Evolutionary conservation across 108 stramenopile genomes (phyloP).

Genomic region (Skeletonema grethae): DNA sequence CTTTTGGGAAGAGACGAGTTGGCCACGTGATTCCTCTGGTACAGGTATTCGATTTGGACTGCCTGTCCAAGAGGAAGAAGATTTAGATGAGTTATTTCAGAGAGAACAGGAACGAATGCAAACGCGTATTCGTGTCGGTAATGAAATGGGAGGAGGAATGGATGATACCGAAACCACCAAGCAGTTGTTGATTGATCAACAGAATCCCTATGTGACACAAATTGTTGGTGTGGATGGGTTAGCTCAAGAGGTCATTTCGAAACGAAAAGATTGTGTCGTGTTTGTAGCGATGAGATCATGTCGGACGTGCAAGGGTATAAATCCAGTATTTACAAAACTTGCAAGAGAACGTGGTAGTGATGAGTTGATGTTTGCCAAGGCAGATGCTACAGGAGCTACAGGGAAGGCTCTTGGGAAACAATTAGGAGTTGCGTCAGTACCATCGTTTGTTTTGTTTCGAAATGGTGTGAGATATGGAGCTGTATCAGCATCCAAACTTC

Average conservation of each 20-base stretch:
- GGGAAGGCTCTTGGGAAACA: slow-evolving; percentile 70
- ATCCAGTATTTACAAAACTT: slow-evolving; percentile 68
- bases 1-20: slow-evolving; percentile 82
- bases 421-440: slow-evolving; percentile 74
- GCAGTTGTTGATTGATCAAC: slow-evolving; percentile 24
- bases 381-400: slow-evolving; percentile 61
- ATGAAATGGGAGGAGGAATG: slow-evolving; percentile 17
- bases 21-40: slow-evolving; percentile 80
- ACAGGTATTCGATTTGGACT: slow-evolving; percentile 74
- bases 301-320: slow-evolving; percentile 71
- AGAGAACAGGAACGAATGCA: slow-evolving; percentile 27
- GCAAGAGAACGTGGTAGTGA: slow-evolving; percentile 58
- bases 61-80: slow-evolving; percentile 61
- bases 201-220: slow-evolving; percentile 66
- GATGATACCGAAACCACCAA: slow-evolving; percentile 27
- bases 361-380: slow-evolving; percentile 72
- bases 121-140: slow-evolving; percentile 18
- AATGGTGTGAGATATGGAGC: slow-evolving; percentile 68
- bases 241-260: slow-evolving; percentile 49
- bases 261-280: slow-evolving; percentile 57
- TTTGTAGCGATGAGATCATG: slow-evolving; percentile 82
- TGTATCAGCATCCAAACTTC: slow-evolving; percentile 65
- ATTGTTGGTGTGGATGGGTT: slow-evolving; percentile 68
- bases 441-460: slow-evolving; percentile 76
- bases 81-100: slow-evolving; percentile 51